These are phyloP conservation scores for Sclerotiophoma versabilis DNA, from an alignment of 2,329 filamentous ascomycete genomes.

Conservation along the genomic window DNA sequence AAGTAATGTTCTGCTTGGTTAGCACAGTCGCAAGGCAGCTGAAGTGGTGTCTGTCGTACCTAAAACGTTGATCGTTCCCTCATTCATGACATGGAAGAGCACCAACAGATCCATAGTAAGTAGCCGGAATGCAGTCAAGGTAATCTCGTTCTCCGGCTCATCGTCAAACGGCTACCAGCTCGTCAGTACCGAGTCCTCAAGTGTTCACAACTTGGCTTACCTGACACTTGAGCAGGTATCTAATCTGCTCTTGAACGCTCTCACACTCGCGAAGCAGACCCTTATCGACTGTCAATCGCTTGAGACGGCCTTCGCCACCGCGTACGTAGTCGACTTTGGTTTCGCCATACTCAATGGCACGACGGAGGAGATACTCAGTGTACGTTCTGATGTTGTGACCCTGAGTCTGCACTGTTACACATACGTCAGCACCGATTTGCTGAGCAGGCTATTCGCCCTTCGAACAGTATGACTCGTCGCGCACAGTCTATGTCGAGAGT, in stretches of 20 bases:
- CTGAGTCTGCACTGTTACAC: constrained; percentile 83
- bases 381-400: constrained; percentile 95
- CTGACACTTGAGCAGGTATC: constrained; percentile 86
- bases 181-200: background rate
- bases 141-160: constrained; percentile 96
- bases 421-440: constrained; percentile 46
- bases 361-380: constrained; percentile 81
- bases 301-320: constrained; percentile 79
- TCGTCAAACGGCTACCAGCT: constrained; percentile 74
- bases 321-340: constrained; percentile 92
- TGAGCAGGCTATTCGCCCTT: background rate
- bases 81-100: constrained; percentile 93
- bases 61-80: constrained; percentile 95
- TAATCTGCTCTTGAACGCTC: constrained; percentile 85
- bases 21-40: constrained; percentile 17
- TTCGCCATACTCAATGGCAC: constrained; percentile 81
- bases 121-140: constrained; percentile 88
- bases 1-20: constrained; percentile 82
- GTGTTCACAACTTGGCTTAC: constrained; percentile 59
- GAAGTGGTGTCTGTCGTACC: constrained; percentile 61
- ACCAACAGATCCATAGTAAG: constrained; percentile 88
- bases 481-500: too few relatives aligned
- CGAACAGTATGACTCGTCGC: too few relatives aligned
- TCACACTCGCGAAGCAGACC: constrained; percentile 92
- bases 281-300: constrained; percentile 88